Base-by-base conservation (phyloP, 2,329 filamentous ascomycete genomes). In the Xylaria sp. region DNA sequence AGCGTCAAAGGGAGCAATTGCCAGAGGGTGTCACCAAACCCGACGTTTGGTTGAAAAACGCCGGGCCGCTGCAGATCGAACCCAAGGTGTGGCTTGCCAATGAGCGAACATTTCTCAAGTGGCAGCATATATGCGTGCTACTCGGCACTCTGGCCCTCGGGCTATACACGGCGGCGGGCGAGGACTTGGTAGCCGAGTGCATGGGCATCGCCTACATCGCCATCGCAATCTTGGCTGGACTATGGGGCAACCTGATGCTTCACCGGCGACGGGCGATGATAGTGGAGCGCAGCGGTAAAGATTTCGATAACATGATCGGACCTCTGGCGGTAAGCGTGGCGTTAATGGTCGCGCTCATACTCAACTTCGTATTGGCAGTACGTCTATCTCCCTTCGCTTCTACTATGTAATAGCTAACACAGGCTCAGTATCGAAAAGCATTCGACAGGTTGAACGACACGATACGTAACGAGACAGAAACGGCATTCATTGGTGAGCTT, bases 51-150 rank as follows among this genome's bases (percentile, higher is more conserved):
- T 93, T 99, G 85, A 99, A 99, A 84, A 97, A 99, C 81, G 88
- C 92, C 40, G 95, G 96, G 3, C 92, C 94, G 42, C 87, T 98
- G 72, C 92, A 94, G 78, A 93, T 99, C 66, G 96, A 99, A 83
- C 94, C 93, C 70, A 99, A 99, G 82, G 95, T 99, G 36, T 99
- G 96, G 95, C 90, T 99, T 66, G 96, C 96, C 63, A 99, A 99
- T 81, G 95, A 99, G 82, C 91, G 96, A 70, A 99, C 96, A 0
- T 99, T 97, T 79, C 91, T 99, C 80, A 98, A 97, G 81, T 99
- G 96, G 96, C 93, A 98, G 83, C 94, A 98, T 80, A 94, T 99
- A 76, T 91, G 90, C 70, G 89, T 99, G 58, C 86, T 99, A 15
- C 89, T 99, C 28, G 94, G 94, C 44, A 90, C 91, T 26, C 82